phyloP scores from a whole-genome alignment of 495 filamentous ascomycete genomes.

The Hapsidospora chrysogenum region DNA sequence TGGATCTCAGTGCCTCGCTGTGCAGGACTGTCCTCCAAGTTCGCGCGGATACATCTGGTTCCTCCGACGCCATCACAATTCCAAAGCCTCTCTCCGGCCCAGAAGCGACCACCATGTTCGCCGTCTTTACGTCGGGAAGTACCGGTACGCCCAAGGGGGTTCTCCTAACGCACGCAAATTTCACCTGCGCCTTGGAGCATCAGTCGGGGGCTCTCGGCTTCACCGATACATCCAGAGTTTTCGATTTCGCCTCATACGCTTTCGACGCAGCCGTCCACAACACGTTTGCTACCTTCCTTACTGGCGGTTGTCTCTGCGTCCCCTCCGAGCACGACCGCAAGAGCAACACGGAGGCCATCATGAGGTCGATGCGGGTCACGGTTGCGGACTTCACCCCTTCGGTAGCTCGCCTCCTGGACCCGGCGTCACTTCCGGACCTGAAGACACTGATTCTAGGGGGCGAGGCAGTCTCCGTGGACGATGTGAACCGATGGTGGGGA shows the following conservation, averaged over 20 bases:
- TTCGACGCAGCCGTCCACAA: conserved; percentile 52
- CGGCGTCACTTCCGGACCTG: conserved; percentile 16
- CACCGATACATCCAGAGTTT: conserved; percentile 16
- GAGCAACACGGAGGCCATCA: conserved; percentile 17
- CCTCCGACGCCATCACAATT: too few relatives aligned
- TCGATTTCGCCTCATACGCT: conserved; percentile 53
- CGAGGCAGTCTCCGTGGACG: background rate
- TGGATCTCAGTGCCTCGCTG: background rate
- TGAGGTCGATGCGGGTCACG: conserved; percentile 27
- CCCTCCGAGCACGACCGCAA: conserved; percentile 23
- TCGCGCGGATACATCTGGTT: background rate
- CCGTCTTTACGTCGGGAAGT: background rate
- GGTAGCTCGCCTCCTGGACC: conserved; percentile 23
- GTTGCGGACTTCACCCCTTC: conserved; percentile 30
- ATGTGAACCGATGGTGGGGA: background rate
- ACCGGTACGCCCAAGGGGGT: conserved; percentile 1
- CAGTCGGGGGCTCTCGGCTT: background rate
- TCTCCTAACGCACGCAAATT: background rate
- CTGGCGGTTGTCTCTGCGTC: conserved; percentile 34
- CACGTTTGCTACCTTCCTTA: conserved; percentile 44
- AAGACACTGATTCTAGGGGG: conserved; percentile 12
- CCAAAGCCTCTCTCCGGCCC: background rate
- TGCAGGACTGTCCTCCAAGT: too few relatives aligned
- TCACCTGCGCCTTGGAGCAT: background rate
- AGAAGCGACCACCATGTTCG: background rate